These are phyloP conservation scores for Cladosporium colombiae DNA, from an alignment of 2,329 filamentous ascomycete genomes.

Conservation along the genomic window DNA sequence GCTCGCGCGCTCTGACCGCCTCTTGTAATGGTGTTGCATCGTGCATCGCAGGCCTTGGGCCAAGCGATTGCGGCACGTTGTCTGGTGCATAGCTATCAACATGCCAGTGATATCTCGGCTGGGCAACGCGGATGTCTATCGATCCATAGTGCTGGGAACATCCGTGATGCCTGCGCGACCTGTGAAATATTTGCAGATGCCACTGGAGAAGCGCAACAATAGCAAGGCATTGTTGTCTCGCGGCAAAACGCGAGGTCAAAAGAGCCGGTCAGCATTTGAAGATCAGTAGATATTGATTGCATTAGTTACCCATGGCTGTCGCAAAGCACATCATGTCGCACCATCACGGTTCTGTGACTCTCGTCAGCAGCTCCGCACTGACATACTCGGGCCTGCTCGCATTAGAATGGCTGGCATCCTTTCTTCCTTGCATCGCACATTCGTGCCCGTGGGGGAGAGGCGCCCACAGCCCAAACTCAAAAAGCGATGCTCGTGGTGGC, in stretches of 20 bases:
- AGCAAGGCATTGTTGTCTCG: neutral
- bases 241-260: too few relatives aligned
- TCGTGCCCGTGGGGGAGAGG: conserved; percentile 13
- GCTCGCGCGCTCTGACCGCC: conserved; percentile 8
- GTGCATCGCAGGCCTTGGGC: conserved; percentile 7
- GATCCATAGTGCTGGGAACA: conserved; percentile 14
- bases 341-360: conserved; percentile 1
- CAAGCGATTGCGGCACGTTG: conserved; percentile 19
- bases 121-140: conserved; percentile 13
- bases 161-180: neutral
- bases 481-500: conserved; percentile 16
- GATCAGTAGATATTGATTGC: neutral
- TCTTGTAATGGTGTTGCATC: conserved; percentile 9
- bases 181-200: neutral
- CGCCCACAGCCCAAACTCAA: conserved; percentile 18
- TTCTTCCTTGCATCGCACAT: conserved; percentile 18
- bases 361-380: conserved; percentile 8
- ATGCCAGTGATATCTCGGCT: conserved; percentile 18
- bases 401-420: conserved; percentile 16
- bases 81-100: conserved; percentile 19
- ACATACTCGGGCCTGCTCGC: neutral
- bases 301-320: neutral
- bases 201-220: conserved; percentile 6
- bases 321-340: conserved; percentile 2
- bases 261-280: conserved; percentile 3